Evolutionary conservation across 2,329 filamentous ascomycete species (phyloP), one percentile per base, ranked within the genome.

Genomic region (Penicillium sp.): DNA sequence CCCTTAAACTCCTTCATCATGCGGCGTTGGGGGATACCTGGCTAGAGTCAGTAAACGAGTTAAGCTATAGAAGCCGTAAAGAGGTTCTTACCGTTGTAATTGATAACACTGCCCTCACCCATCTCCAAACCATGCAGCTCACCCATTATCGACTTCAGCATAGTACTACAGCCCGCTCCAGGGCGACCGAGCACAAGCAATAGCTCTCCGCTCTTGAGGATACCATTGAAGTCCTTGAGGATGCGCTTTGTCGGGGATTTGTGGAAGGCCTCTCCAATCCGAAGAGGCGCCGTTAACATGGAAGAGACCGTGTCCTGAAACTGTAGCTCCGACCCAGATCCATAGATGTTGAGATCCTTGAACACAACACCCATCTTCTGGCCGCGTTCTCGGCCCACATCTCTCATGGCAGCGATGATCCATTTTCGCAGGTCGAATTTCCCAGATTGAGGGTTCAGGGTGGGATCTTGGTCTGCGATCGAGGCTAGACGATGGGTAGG

Each of bases 61-160:
- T 19, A 10, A 11, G 10, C n/a, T 11, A 10, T 10, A 10, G n/a
- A 39, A 16, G 14, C 19, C 10, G 26, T 1, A 5, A 44, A 43
- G 1, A 0, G 5, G 14, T 2, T 21, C 54, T 58, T 82, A 64
- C 88, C 85, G 82, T 93, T 89, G 69, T 95, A 95, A 77, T 95
- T 93, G 70, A 95, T 85, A 54, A 88, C 85, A 0, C 89, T 88
- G 7, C 79, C 75, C 2, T 87, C 75, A 49, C 90, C 88, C 23
- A 93, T 80, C 59, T 83, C 84, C 67, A 93, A 87, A 43, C 91
- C 91, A 64, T 92, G 88, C 26, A 88, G 89, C 75, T 95, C 90
- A 61, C 91, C 91, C 11, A 89, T 85, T 62, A 95, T 83, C 0
- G 90, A 90, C 80, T 95, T 95, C 57, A 96, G 80, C 60, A 95